These are phyloP conservation scores for Pichia sp. DNA, from an alignment of 1,139 yeast genomes.

Conservation along the genomic window DNA sequence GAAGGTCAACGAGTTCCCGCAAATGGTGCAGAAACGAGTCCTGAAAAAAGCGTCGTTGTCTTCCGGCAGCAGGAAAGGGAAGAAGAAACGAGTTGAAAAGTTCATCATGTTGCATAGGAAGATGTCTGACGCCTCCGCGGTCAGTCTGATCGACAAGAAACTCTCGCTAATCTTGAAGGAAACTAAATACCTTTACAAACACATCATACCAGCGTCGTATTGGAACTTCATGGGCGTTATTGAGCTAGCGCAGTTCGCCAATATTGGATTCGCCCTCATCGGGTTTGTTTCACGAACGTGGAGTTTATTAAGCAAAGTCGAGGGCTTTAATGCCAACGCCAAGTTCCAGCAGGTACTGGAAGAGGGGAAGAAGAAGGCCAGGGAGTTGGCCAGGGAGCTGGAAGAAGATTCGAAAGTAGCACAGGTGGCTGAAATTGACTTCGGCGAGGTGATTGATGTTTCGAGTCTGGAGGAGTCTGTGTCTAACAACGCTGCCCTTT, in stretches of 20 bases:
- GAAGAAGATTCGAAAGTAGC: conserved; percentile 14
- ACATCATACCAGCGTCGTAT: conserved; percentile 48
- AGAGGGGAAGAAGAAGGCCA: background rate
- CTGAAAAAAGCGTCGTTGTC: background rate
- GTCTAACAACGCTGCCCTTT: background rate
- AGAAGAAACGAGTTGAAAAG: conserved; percentile 7
- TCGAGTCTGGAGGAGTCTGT: background rate
- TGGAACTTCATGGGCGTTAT: conserved; percentile 63
- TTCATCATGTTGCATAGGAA: conserved; percentile 1
- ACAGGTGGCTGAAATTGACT: conserved; percentile 19
- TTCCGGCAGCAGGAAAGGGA: conserved; percentile 1
- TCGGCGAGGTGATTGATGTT: conserved; percentile 29
- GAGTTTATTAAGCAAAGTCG: conserved; percentile 31
- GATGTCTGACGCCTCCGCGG: conserved; percentile 15
- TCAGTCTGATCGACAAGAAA: conserved; percentile 20
- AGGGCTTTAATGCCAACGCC: conserved; percentile 14
- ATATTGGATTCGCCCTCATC: conserved; percentile 66
- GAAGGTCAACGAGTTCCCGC: conserved; percentile 10
- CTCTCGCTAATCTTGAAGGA: conserved; percentile 18
- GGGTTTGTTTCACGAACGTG: conserved; percentile 52
- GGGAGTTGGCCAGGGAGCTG: conserved; percentile 14
- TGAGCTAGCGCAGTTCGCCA: conserved; percentile 73
- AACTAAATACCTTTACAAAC: conserved; percentile 37
- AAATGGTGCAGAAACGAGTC: background rate
- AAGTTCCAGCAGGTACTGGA: conserved; percentile 17